Evolutionary conservation across 306 rosid genomes (phyloP), one percentile per base, ranked within the genome.

Genomic region (Hippophae gyantsensis): DNA sequence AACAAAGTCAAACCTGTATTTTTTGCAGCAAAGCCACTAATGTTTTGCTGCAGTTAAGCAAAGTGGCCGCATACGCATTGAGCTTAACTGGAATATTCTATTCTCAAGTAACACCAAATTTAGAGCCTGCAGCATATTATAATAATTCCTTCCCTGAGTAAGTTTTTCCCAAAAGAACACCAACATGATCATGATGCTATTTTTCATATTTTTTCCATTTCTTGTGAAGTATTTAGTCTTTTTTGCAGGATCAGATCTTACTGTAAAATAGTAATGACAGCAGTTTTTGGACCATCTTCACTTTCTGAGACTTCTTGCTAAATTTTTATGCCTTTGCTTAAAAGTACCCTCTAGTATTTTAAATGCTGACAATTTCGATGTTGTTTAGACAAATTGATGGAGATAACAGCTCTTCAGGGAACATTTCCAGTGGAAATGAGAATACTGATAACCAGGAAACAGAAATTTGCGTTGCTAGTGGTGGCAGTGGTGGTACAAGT

Each of bases 11-110:
- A 52, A 60, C 63, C 43, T 72, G 49, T 54, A 53, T 32, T 54
- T 71, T 78, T 66, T 72, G 82, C 85, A 86, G 95, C 81, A 93
- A 84, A 79, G 78, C 85, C 49, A 73, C 89, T 58, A 86, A 81
- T 61, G 99, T 93, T 40, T 69, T 93, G 83, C 66, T 56, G 42
- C 84, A 88, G 57, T 85, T 93, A 7, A 84, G 81, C 60, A 84
- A 72, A 72, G 92, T 84, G 63, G 88, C 95, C 75, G 69, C 82
- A 38, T 62, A 77, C 60, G 93, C 94, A 2, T 69, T 93, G 78
- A 76, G 72, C 58, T 67, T 82, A 65, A 86, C 90, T 7, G 90
- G 94, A 72, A 75, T 93, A 78, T 93, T 88, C 80, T 83, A 75
- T 64, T 74, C 85, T 79, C 84, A 80, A 70, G 74, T 80, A 38